Evolutionary conservation across 345 rosid species (phyloP).

Genomic region (Bruguiera gymnorhiza): DNA sequence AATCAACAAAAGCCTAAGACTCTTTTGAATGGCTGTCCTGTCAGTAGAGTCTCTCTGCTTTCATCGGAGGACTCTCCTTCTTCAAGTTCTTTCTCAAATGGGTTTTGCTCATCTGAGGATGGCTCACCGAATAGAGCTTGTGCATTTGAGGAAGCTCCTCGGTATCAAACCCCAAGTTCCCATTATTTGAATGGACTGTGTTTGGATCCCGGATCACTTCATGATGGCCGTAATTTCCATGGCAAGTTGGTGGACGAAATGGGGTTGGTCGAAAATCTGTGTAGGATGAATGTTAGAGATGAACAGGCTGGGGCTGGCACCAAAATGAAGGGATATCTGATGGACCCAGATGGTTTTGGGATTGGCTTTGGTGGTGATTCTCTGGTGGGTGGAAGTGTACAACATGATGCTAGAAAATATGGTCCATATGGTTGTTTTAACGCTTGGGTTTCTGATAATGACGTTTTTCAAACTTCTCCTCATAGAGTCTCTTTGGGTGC

Average conservation of each 20-base stretch:
- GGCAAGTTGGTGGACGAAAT: slow-evolving; percentile 19
- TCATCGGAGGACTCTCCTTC: slow-evolving; percentile 26
- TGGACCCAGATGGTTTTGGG: slow-evolving; percentile 32
- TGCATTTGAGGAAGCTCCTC: slow-evolving; percentile 16
- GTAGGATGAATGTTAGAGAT: slow-evolving; percentile 42
- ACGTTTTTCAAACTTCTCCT: slow-evolving; percentile 27
- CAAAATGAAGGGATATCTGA: slow-evolving; percentile 32
- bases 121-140: slow-evolving; percentile 21
- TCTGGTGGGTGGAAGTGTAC: slow-evolving; percentile 8
- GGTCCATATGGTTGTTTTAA: slow-evolving; percentile 23
- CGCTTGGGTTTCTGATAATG: slow-evolving; percentile 22
- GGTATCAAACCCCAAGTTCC: slow-evolving; percentile 17
- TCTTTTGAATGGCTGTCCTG: slow-evolving; percentile 18
- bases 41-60: slow-evolving; percentile 21
- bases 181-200: slow-evolving; percentile 29
- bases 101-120: slow-evolving; percentile 32
- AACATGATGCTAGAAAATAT: slow-evolving; percentile 25
- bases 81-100: slow-evolving; percentile 39
- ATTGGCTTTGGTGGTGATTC: slow-evolving; percentile 23
- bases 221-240: slow-evolving; percentile 14
- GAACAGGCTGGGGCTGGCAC: slow-evolving; percentile 24
- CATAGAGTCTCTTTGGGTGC: slow-evolving; percentile 21
- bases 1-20: slow-evolving; percentile 15
- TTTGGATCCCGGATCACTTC: slow-evolving; percentile 28
- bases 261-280: slow-evolving; percentile 39